Conservation (phyloP, 192 early-diverging fungal genomes). For the Rhizoclosmatium sp. region DNA sequence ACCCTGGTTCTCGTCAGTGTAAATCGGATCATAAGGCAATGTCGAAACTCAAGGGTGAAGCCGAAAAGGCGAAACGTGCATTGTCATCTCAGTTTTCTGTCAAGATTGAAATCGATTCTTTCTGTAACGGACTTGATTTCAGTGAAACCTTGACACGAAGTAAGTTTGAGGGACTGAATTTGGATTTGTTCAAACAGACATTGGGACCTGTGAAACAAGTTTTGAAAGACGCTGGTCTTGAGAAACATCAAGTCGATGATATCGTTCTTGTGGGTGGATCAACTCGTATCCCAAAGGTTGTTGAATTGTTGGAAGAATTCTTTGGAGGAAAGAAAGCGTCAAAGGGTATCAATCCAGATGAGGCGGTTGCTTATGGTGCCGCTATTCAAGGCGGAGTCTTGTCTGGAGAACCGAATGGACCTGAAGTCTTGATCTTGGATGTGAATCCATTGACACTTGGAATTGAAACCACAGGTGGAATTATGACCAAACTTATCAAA, state of each 20-base stretch:
- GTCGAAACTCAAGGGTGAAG: constrained; percentile 93
- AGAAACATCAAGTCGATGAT: constrained; percentile 82
- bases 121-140: constrained; percentile 86
- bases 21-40: constrained; percentile 86
- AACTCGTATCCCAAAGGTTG: constrained; percentile 94
- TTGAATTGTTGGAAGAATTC: constrained; percentile 82
- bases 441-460: constrained; percentile 91
- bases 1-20: constrained; percentile 83
- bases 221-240: constrained; percentile 91
- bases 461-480: constrained; percentile 95
- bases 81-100: constrained; percentile 92
- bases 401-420: constrained; percentile 82
- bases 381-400: constrained; percentile 89
- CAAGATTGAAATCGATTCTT: constrained; percentile 92
- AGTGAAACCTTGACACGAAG: constrained; percentile 93
- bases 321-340: constrained; percentile 94
- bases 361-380: constrained; percentile 93
- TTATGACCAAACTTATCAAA: constrained; percentile 93
- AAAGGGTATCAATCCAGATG: constrained; percentile 95
- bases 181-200: constrained; percentile 91
- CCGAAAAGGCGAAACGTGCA: constrained; percentile 96
- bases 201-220: constrained; percentile 92
- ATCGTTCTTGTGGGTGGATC: constrained; percentile 95
- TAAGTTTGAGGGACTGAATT: constrained; percentile 96
- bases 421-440: constrained; percentile 82